phyloP scores from a whole-genome alignment of 768 basidiomycete genomes.

The Rhodocollybia butyracea region DNA sequence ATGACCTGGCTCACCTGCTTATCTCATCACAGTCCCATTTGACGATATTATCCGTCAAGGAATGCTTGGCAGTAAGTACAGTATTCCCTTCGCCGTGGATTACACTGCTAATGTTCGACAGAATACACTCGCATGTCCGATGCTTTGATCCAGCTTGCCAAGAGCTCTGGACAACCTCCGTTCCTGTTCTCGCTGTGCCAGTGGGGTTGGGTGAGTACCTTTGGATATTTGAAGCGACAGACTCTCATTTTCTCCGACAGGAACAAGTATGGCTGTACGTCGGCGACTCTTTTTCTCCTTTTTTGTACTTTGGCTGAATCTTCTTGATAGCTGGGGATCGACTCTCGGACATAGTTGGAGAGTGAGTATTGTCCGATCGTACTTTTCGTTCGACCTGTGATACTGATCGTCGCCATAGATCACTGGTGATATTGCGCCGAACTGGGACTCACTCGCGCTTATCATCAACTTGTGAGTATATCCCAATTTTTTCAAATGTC shows the following conservation, averaged over 20 bases:
- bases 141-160: conserved; percentile 48
- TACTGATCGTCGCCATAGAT: conserved; percentile 31
- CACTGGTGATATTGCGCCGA: conserved; percentile 46
- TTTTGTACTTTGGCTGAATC: not conserved
- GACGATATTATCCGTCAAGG: conserved; percentile 56
- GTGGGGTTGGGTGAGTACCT: conserved; percentile 55
- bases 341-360: conserved; percentile 67
- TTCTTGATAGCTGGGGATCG: conserved; percentile 43
- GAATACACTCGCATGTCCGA: conserved; percentile 62
- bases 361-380: conserved; percentile 27
- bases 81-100: not conserved
- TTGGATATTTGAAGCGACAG: not conserved
- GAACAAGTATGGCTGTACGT: conserved; percentile 52
- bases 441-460: conserved; percentile 52
- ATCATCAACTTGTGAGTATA: conserved; percentile 56
- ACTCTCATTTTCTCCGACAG: not conserved
- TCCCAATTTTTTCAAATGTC: not conserved
- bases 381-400: conserved; percentile 2
- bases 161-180: conserved; percentile 41
- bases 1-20: not conserved
- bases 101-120: conserved; percentile 13
- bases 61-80: conserved; percentile 47
- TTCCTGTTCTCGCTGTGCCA: conserved; percentile 60
- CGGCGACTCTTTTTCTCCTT: not conserved
- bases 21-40: conserved; percentile 45